These are phyloP conservation scores for Alliaria petiolata DNA, from an alignment of 345 rosid species.

Conservation along the genomic window DNA sequence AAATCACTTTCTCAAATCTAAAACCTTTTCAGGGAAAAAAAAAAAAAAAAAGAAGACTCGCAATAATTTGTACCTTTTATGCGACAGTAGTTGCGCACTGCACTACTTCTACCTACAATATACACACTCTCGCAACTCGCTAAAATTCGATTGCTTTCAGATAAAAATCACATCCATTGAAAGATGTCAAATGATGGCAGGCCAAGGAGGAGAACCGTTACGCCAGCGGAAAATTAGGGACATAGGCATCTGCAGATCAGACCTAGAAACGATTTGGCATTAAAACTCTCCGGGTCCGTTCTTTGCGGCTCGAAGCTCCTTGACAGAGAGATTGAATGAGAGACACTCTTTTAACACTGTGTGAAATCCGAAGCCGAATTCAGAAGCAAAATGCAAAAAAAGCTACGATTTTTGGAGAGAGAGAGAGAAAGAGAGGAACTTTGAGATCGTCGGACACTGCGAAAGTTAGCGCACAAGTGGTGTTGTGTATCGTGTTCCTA, in stretches of 20 bases:
- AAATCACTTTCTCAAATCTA: neutral
- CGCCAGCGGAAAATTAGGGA: conserved; percentile 28
- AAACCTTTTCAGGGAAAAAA: neutral
- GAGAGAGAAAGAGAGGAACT: conserved; percentile 8
- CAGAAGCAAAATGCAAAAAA: conserved; percentile 20
- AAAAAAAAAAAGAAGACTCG: neutral
- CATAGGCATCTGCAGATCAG: conserved; percentile 35
- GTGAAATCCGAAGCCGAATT: conserved; percentile 9
- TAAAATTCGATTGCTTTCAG: conserved; percentile 9
- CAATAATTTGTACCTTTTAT: conserved; percentile 1
- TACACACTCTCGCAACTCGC: neutral
- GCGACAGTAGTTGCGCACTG: neutral
- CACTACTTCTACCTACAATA: neutral
- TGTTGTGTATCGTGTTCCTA: neutral
- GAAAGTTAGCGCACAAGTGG: neutral
- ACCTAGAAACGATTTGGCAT: neutral
- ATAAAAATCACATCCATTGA: too few species aligned
- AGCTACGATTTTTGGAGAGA: neutral
- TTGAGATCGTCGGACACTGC: conserved; percentile 29
- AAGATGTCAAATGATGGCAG: conserved; percentile 8
- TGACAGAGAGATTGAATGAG: conserved; percentile 18
- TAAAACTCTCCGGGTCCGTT: neutral
- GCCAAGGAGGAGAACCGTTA: conserved; percentile 39
- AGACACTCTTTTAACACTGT: conserved; percentile 19
- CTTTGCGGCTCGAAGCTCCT: neutral